phyloP scores from a whole-genome alignment of 371 early-diverging fungal species.

The Circinella minor region DNA sequence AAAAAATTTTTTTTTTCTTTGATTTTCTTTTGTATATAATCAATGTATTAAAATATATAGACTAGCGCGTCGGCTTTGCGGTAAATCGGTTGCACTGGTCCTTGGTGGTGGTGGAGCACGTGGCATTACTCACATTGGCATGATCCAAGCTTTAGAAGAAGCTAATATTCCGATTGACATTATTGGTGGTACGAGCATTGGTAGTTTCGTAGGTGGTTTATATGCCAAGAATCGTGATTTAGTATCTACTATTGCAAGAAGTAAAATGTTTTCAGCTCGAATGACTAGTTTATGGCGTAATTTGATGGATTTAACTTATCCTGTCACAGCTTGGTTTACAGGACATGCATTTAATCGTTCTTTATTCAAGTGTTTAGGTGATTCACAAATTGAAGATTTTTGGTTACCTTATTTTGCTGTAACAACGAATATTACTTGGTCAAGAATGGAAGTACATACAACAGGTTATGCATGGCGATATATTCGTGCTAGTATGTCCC shows the following conservation, averaged over 20 bases:
- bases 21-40: not conserved
- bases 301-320: conserved; percentile 96
- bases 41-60: conserved; percentile 37
- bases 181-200: conserved; percentile 98
- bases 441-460: conserved; percentile 93
- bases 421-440: conserved; percentile 96
- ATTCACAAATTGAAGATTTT: conserved; percentile 96
- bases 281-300: conserved; percentile 90
- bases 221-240: conserved; percentile 93
- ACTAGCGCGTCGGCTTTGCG: conserved; percentile 92
- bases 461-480: conserved; percentile 97
- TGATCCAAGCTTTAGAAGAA: conserved; percentile 97
- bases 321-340: conserved; percentile 90
- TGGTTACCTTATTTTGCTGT: conserved; percentile 98
- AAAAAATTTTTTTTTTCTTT: no score
- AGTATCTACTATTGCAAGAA: conserved; percentile 85
- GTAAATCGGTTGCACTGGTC: conserved; percentile 96
- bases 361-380: conserved; percentile 93
- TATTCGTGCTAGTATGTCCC: conserved; percentile 98
- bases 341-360: conserved; percentile 95
- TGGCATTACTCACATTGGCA: conserved; percentile 96
- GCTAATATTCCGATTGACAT: conserved; percentile 98
- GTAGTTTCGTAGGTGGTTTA: conserved; percentile 96
- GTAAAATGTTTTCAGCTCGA: conserved; percentile 84
- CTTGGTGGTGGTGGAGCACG: conserved; percentile 99